Conservation (phyloP, 2,329 filamentous ascomycete species). For the Calonectria honghensis region DNA sequence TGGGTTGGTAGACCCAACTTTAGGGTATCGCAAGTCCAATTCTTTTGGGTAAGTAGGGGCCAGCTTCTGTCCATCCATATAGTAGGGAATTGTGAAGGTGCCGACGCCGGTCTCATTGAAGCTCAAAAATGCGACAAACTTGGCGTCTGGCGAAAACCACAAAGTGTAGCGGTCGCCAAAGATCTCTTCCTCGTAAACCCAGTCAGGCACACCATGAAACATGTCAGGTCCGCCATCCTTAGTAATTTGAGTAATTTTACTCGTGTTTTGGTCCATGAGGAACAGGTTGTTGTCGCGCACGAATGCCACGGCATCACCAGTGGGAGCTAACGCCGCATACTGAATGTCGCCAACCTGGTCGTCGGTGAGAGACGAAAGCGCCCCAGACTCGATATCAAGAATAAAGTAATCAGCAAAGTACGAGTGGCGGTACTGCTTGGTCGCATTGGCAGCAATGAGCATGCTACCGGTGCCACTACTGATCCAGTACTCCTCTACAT, state of each 20-base stretch:
- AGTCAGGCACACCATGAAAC: conserved; percentile 80
- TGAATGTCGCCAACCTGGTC: conserved; percentile 80
- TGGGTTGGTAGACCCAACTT: conserved; percentile 81
- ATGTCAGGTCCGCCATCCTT: conserved; percentile 75
- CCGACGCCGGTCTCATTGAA: conserved; percentile 86
- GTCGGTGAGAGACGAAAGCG: conserved; percentile 72
- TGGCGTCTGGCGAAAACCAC: conserved; percentile 94
- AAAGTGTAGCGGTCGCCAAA: conserved; percentile 85
- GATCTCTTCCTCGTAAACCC: conserved; percentile 85
- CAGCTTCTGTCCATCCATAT: conserved; percentile 74
- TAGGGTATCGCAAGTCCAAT: conserved; percentile 80
- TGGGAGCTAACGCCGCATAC: conserved; percentile 77
- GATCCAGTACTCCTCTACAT: conserved; percentile 76
- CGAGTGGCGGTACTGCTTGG: conserved; percentile 81
- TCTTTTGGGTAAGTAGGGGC: conserved; percentile 78
- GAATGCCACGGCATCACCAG: conserved; percentile 77
- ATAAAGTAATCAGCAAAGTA: conserved; percentile 81
- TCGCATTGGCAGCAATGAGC: conserved; percentile 79
- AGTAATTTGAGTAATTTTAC: conserved; percentile 74
- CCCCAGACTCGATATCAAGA: conserved; percentile 75
- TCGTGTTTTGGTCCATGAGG: conserved; percentile 64
- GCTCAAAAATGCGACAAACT: conserved; percentile 90
- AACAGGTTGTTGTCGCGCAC: conserved; percentile 81
- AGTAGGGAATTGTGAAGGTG: conserved; percentile 80
- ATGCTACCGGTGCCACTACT: conserved; percentile 75